A percentile compares a stretch with the other conserved stretches of the same genome.
Evolutionary conservation across 257 asterid genomes (phyloP).

Genomic region (Verbascum thapsus): DNA sequence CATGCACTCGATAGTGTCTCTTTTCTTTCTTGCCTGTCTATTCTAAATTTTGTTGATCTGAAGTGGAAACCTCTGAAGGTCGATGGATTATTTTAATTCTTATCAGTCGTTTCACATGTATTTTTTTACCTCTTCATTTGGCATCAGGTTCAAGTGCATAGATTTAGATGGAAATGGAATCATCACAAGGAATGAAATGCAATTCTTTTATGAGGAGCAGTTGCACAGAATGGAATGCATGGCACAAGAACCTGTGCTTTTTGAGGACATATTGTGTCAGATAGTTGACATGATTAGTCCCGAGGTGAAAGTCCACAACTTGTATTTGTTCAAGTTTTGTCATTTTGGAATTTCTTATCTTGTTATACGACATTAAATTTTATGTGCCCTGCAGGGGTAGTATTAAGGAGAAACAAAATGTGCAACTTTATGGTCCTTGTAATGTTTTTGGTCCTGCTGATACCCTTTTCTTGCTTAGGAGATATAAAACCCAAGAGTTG

Average conservation of each 20-base stretch:
- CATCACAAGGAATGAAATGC: constrained; percentile 91
- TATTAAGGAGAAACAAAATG: constrained; percentile 18
- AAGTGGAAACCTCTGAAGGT: constrained; percentile 20
- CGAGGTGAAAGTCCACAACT: constrained; percentile 57
- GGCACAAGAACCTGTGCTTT: constrained; percentile 99
- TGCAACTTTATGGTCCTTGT: constrained; percentile 25
- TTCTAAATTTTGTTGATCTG: constrained; percentile 5
- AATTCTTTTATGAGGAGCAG: constrained; percentile 96
- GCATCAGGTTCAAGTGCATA: constrained; percentile 94
- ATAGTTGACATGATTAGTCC: constrained; percentile 97
- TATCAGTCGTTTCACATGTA: constrained; percentile 1
- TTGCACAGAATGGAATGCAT: constrained; percentile 99
- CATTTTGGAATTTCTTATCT: neutral
- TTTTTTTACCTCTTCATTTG: constrained; percentile 11
- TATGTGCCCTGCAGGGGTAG: constrained; percentile 6
- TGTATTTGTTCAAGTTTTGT: constrained; percentile 22
- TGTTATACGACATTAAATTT: constrained; percentile 12
- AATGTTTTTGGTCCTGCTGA: constrained; percentile 25
- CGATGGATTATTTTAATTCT: neutral
- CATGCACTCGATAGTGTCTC: neutral
- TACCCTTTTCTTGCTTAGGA: constrained; percentile 3
- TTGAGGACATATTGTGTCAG: constrained; percentile 98
- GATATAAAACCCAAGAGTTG: neutral
- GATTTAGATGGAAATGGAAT: constrained; percentile 98
- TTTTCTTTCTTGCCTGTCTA: neutral